These are phyloP conservation scores for Oryza punctata DNA, from an alignment of 176 grass and related monocot genomes.

Conservation along the genomic window DNA sequence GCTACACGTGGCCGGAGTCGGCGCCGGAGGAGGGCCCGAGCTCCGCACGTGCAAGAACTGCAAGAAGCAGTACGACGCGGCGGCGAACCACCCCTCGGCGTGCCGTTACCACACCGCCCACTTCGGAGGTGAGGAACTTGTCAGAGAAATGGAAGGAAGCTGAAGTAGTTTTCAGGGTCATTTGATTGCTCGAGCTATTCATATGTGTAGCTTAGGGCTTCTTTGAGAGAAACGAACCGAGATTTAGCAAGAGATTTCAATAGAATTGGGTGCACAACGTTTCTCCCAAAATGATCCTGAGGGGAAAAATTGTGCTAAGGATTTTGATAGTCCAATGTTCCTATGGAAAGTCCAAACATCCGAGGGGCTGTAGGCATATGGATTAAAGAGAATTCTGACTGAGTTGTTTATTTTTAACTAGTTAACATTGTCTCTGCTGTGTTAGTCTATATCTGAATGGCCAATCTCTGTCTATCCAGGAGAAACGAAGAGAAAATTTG, in stretches of 20 bases:
- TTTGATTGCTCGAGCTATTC: background rate
- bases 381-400: background rate
- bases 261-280: background rate
- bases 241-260: background rate
- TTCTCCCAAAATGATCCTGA: background rate
- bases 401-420: background rate
- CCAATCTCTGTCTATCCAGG: conserved; percentile 43
- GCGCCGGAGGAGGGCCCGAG: background rate
- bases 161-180: too few relatives aligned
- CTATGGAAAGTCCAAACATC: background rate
- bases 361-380: background rate
- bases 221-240: background rate
- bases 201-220: background rate
- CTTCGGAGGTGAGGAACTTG: conserved; percentile 56
- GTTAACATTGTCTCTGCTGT: background rate
- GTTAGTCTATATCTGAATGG: background rate
- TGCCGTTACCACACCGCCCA: conserved; percentile 70
- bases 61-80: conserved; percentile 78
- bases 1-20: background rate
- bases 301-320: background rate
- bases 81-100: conserved; percentile 55
- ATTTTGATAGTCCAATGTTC: background rate
- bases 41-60: conserved; percentile 86
- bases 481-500: conserved; percentile 96
- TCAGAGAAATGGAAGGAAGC: too few relatives aligned